Conservation (phyloP, 192 early-diverging fungal genomes). For the Bifiguratus adelaidae region DNA sequence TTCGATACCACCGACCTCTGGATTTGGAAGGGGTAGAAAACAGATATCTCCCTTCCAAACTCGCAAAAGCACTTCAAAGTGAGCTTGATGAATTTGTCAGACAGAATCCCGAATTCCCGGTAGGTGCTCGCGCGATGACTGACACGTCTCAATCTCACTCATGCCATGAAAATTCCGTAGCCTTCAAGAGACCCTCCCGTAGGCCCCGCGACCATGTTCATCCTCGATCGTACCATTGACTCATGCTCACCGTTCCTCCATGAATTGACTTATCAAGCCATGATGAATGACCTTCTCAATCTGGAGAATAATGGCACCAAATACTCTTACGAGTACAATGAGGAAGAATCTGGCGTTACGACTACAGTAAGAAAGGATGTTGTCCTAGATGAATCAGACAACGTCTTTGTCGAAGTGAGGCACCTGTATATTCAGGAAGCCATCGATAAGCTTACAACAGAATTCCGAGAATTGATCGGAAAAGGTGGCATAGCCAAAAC, state of each 20-base stretch:
- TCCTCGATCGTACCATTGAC: slow-evolving; percentile 89
- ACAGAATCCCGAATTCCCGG: slow-evolving; percentile 52
- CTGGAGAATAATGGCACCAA: slow-evolving; percentile 48
- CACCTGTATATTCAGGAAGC: slow-evolving; percentile 81
- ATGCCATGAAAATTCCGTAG: slow-evolving; percentile 14
- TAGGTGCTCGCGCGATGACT: slow-evolving; percentile 7
- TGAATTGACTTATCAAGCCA: slow-evolving; percentile 99
- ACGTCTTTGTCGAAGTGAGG: slow-evolving; percentile 63
- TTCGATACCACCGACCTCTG: slow-evolving; percentile 77
- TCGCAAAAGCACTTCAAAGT: slow-evolving; percentile 69
- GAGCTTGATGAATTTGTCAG: slow-evolving; percentile 74
- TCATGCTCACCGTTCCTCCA: slow-evolving; percentile 82
- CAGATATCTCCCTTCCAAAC: slow-evolving; percentile 46
- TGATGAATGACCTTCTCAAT: slow-evolving; percentile 84
- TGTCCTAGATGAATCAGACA: slow-evolving; percentile 65
- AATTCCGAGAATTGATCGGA: slow-evolving; percentile 21
- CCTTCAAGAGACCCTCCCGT: slow-evolving; percentile 23
- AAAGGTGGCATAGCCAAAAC: not conserved
- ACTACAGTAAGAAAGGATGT: slow-evolving; percentile 36
- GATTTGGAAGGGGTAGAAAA: slow-evolving; percentile 47
- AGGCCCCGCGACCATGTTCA: slow-evolving; percentile 70
- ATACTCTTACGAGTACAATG: slow-evolving; percentile 39
- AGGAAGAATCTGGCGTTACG: slow-evolving; percentile 23
- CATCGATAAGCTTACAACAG: slow-evolving; percentile 54
- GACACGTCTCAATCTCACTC: not conserved